phyloP scores from a whole-genome alignment of 805 yeast species.

The Pichia paraexigua region DNA sequence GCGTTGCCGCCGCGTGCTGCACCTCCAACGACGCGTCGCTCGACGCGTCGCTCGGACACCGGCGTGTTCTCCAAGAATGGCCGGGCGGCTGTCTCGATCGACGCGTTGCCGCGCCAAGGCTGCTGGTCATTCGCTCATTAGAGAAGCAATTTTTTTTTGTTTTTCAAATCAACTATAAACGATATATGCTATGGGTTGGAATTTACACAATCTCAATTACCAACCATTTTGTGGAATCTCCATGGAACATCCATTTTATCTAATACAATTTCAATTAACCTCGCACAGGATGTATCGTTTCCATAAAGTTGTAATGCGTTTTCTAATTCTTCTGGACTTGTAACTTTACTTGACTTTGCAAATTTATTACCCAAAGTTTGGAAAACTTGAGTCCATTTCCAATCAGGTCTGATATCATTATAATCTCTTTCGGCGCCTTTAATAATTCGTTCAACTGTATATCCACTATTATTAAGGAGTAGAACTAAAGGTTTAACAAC shows the following conservation, averaged over 20 bases:
- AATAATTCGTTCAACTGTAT: conserved; percentile 82
- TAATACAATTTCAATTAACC: conserved; percentile 52
- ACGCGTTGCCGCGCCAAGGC: no score
- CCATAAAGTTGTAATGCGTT: conserved; percentile 30
- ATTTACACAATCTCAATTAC: background rate
- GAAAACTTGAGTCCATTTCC: conserved; percentile 74
- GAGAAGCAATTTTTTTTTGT: no score
- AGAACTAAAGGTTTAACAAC: conserved; percentile 64
- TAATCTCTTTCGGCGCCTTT: conserved; percentile 69
- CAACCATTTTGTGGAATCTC: conserved; percentile 41
- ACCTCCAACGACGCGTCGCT: no score
- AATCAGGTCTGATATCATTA: conserved; percentile 72
- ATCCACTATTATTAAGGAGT: conserved; percentile 77
- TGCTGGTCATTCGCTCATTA: no score
- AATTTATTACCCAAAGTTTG: conserved; percentile 52
- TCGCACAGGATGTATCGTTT: conserved; percentile 14
- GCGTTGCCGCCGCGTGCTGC: no score
- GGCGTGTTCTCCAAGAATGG: no score
- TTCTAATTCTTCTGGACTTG: conserved; percentile 33
- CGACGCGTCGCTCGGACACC: no score
- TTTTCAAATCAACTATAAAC: no score
- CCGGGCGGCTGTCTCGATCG: no score
- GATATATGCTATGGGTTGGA: no score
- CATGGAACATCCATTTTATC: conserved; percentile 58
- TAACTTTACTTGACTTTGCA: conserved; percentile 27